phyloP scores from a whole-genome alignment of 768 basidiomycete genomes.

The Lanmaoa pseudosensibilis region DNA sequence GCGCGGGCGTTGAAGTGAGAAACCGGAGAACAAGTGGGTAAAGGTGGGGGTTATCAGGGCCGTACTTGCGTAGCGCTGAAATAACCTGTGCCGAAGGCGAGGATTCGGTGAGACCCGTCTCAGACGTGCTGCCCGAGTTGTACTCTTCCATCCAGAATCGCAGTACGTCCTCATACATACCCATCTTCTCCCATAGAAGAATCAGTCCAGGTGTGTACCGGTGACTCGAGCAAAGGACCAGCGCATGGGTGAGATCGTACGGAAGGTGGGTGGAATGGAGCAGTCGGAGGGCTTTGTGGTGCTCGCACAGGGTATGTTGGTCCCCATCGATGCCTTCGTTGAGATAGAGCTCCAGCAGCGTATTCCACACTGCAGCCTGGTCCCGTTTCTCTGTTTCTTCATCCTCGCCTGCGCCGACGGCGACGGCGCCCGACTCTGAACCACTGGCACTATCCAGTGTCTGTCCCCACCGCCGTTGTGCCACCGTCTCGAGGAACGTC shows the following conservation, averaged over 20 bases:
- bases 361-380: constrained; percentile 92
- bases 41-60: constrained; percentile 65
- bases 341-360: constrained; percentile 90
- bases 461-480: constrained; percentile 77
- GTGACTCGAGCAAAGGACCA: constrained; percentile 90
- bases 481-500: constrained; percentile 86
- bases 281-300: constrained; percentile 69
- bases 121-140: constrained; percentile 10
- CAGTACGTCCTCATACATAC: constrained; percentile 94
- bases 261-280: constrained; percentile 62
- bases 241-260: constrained; percentile 87
- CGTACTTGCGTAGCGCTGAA: constrained; percentile 73
- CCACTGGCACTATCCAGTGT: constrained; percentile 43
- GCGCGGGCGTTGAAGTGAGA: constrained; percentile 76
- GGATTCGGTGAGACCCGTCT: constrained; percentile 28
- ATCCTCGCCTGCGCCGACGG: constrained; percentile 33
- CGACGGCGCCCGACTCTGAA: constrained; percentile 10
- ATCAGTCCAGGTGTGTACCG: constrained; percentile 84
- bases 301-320: constrained; percentile 10
- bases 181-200: constrained; percentile 87
- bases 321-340: constrained; percentile 37
- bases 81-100: constrained; percentile 54
- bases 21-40: constrained; percentile 89
- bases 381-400: constrained; percentile 59
- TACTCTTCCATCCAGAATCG: constrained; percentile 89